Evolutionary conservation across 139 green algal species (phyloP).

Genomic region (Yamagishiella unicocca): DNA sequence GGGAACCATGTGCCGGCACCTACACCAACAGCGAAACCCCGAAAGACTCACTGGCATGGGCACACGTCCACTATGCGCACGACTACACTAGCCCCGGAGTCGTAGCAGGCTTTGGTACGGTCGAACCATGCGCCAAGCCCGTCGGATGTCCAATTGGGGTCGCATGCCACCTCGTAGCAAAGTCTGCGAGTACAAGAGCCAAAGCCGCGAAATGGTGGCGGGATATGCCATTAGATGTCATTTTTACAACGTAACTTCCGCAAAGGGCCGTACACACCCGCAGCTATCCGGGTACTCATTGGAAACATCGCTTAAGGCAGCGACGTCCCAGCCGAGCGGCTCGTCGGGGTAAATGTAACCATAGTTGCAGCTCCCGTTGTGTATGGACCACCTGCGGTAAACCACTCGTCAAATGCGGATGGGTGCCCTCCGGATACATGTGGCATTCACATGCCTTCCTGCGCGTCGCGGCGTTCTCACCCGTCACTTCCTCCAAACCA

Average conservation of each 20-base stretch:
- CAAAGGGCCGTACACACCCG: constrained; percentile 14
- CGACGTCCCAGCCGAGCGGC: background rate
- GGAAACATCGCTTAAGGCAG: constrained; percentile 17
- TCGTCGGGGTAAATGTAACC: constrained; percentile 17
- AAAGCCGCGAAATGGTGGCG: no score
- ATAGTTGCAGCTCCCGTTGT: constrained; percentile 10
- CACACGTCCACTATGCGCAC: constrained; percentile 45
- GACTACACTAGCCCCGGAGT: constrained; percentile 19
- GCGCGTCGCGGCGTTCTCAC: background rate
- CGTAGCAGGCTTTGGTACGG: constrained; percentile 32
- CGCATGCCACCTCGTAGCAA: constrained; percentile 41
- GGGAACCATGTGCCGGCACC: no score
- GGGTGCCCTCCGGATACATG: background rate
- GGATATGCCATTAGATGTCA: no score
- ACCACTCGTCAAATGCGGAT: background rate
- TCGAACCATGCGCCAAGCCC: background rate
- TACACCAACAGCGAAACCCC: no score
- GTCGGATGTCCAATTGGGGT: background rate
- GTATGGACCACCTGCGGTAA: background rate
- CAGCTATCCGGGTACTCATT: constrained; percentile 4
- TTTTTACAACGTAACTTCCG: no score
- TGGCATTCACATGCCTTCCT: background rate
- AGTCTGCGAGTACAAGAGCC: background rate
- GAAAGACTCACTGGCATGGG: constrained; percentile 23
- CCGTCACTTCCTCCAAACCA: background rate